These are phyloP conservation scores for Cryptococcus floricola DNA, from an alignment of 1,284 basidiomycete genomes.

Conservation along the genomic window DNA sequence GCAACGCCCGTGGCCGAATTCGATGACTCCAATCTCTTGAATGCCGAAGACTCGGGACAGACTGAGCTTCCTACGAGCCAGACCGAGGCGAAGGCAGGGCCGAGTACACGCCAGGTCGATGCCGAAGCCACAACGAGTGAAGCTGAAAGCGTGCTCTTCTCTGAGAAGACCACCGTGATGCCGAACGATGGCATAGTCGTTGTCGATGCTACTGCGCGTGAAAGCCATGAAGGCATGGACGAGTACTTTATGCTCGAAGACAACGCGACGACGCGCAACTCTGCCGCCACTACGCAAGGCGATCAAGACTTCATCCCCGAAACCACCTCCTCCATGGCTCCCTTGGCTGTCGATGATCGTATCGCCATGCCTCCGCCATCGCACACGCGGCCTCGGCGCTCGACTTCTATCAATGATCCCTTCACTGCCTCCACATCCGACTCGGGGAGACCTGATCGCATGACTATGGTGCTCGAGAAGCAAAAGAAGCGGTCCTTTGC, in stretches of 20 bases:
- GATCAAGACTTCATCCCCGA: conserved; percentile 14
- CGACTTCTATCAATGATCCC: conserved; percentile 8
- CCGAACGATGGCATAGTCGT: conserved; percentile 9
- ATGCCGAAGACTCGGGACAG: conserved; percentile 4
- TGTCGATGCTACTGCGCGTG: conserved; percentile 29
- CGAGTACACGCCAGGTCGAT: neutral
- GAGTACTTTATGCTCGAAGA: neutral
- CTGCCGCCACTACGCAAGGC: conserved; percentile 16
- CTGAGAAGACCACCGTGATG: conserved; percentile 21
- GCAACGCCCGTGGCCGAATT: conserved; percentile 14
- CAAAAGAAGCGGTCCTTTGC: conserved; percentile 3
- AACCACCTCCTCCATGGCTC: neutral
- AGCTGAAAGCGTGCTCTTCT: conserved; percentile 34
- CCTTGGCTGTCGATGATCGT: neutral
- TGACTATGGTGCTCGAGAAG: conserved; percentile 14
- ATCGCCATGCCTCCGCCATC: conserved; percentile 14
- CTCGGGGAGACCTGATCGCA: conserved; percentile 5
- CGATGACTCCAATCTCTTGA: neutral
- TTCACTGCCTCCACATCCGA: neutral
- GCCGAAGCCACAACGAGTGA: conserved; percentile 27
- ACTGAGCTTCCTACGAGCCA: neutral
- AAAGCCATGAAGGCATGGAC: neutral
- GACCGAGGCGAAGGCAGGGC: conserved; percentile 7
- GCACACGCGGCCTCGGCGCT: conserved; percentile 2
- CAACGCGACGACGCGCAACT: conserved; percentile 6